These are phyloP conservation scores for Gossypium trilobum DNA, from an alignment of 441 rosid species.

Conservation along the genomic window DNA sequence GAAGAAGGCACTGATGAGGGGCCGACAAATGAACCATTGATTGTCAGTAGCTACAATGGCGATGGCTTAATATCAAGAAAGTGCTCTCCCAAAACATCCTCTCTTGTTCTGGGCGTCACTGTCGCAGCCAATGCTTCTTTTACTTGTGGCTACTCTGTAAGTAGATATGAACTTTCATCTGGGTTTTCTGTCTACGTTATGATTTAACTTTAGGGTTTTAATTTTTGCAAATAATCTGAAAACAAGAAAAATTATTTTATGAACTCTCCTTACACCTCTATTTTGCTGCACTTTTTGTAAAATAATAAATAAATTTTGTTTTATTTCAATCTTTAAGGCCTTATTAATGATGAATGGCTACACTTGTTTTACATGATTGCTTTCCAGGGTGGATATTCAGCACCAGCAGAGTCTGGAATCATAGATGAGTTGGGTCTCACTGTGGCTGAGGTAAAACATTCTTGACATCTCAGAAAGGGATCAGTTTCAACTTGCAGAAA, in stretches of 20 bases:
- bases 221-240: too few species aligned
- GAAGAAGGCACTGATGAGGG: background rate
- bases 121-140: background rate
- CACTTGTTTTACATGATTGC: conserved; percentile 1
- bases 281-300: too few species aligned
- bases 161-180: background rate
- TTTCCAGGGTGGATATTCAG: conserved; percentile 21
- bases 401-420: conserved; percentile 26
- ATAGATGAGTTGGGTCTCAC: conserved; percentile 27
- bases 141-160: background rate
- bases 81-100: too few species aligned
- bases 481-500: too few species aligned
- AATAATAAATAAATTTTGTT: background rate
- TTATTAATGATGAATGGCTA: background rate
- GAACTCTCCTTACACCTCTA: too few species aligned
- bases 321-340: background rate
- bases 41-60: background rate
- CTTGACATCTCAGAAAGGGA: too few species aligned
- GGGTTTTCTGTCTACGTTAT: background rate
- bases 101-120: background rate
- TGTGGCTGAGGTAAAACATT: conserved; percentile 16
- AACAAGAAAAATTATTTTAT: too few species aligned
- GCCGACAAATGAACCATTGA: background rate
- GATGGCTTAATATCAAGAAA: background rate
- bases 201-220: background rate